Conservation (phyloP, 2,329 filamentous ascomycete genomes). For the Pseudopyrenochaeta lycopersici region DNA sequence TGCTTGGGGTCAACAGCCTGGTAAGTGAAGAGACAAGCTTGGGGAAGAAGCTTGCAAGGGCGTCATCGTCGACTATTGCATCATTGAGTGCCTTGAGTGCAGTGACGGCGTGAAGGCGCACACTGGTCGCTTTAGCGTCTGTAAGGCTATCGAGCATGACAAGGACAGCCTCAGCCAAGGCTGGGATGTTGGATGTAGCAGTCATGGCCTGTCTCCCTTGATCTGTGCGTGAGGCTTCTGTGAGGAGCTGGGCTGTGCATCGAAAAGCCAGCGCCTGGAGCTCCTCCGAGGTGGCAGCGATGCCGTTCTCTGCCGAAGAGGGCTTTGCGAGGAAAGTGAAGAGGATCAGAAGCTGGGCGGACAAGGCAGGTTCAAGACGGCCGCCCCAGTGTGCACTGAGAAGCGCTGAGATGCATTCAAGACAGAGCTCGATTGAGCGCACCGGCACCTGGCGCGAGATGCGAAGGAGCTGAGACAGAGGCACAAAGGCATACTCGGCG, state of each 20-base stretch:
- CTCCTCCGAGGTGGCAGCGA: slow-evolving; percentile 72
- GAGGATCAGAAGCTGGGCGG: slow-evolving; percentile 85
- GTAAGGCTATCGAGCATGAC: slow-evolving; percentile 78
- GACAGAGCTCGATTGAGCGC: slow-evolving; percentile 75
- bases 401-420: slow-evolving; percentile 78
- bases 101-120: slow-evolving; percentile 75
- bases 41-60: slow-evolving; percentile 85
- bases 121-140: slow-evolving; percentile 69
- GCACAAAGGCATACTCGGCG: slow-evolving; percentile 95
- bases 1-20: slow-evolving; percentile 75
- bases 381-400: slow-evolving; percentile 81
- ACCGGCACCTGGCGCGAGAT: slow-evolving; percentile 76
- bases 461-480: slow-evolving; percentile 85
- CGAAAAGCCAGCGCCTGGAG: slow-evolving; percentile 74
- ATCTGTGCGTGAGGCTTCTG: slow-evolving; percentile 61
- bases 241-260: slow-evolving; percentile 73
- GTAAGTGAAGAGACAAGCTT: slow-evolving; percentile 85
- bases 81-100: slow-evolving; percentile 70
- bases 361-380: slow-evolving; percentile 74
- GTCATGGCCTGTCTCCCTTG: slow-evolving; percentile 62
- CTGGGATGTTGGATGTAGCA: slow-evolving; percentile 71
- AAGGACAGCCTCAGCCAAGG: slow-evolving; percentile 83
- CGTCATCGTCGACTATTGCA: slow-evolving; percentile 74
- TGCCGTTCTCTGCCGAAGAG: slow-evolving; percentile 61
- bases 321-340: slow-evolving; percentile 83